Evolutionary conservation across 2,329 filamentous ascomycete species (phyloP).

Genomic region (Helotiales sp.): DNA sequence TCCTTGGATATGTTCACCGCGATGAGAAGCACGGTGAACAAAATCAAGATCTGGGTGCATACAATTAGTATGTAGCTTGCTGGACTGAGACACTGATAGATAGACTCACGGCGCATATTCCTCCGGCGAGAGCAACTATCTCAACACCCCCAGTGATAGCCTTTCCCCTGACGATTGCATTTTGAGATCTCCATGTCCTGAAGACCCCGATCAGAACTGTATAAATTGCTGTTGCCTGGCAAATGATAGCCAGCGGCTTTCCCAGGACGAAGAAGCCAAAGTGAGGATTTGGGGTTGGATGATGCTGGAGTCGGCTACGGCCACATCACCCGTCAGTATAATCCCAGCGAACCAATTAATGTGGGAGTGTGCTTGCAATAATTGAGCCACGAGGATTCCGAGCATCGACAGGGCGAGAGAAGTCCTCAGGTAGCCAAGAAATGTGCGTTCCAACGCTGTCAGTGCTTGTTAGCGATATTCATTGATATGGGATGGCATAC

Average conservation of each 20-base stretch:
- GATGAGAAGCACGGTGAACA: conserved; percentile 39
- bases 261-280: conserved; percentile 67
- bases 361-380: conserved; percentile 53
- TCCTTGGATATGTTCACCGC: conserved; percentile 41
- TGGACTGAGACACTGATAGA: not conserved
- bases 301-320: conserved; percentile 51
- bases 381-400: conserved; percentile 68
- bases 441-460: conserved; percentile 74
- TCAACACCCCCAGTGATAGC: conserved; percentile 64
- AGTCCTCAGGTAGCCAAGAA: conserved; percentile 74
- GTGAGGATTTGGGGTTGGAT: conserved; percentile 39
- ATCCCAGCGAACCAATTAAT: conserved; percentile 21
- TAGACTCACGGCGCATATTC: conserved; percentile 54
- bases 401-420: conserved; percentile 71
- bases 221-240: conserved; percentile 49
- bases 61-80: conserved; percentile 13
- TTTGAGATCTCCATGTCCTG: conserved; percentile 66
- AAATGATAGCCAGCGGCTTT: conserved; percentile 57
- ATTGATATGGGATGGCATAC: conserved; percentile 4
- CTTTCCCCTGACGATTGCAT: conserved; percentile 61
- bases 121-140: conserved; percentile 52
- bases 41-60: conserved; percentile 34
- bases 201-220: conserved; percentile 56
- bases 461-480: conserved; percentile 20
- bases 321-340: conserved; percentile 50